Conservation (phyloP, 768 basidiomycete genomes). For the Sistotremastrum niveocremeum region DNA sequence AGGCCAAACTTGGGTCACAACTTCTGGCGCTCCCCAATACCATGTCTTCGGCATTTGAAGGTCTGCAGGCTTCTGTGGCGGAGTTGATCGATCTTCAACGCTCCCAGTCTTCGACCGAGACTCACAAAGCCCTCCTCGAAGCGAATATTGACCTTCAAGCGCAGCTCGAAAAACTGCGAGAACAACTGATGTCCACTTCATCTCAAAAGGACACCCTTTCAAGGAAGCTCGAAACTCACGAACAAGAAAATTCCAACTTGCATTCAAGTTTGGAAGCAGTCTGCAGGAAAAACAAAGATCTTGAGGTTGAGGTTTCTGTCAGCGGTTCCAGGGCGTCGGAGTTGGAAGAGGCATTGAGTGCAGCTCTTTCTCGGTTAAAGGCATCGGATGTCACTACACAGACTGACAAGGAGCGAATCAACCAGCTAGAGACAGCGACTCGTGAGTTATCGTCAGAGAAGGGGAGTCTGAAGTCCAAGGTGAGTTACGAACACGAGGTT, state of each 20-base stretch:
- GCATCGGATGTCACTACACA: conserved; percentile 57
- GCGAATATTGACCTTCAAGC: conserved; percentile 56
- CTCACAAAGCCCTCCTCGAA: conserved; percentile 36
- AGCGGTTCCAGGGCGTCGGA: conserved; percentile 41
- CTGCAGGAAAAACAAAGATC: conserved; percentile 26
- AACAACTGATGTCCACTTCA: too few species aligned
- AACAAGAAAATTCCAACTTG: background rate
- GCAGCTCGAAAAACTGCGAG: conserved; percentile 63
- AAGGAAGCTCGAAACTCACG: too few species aligned
- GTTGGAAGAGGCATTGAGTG: conserved; percentile 59
- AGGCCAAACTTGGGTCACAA: too few species aligned
- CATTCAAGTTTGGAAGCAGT: conserved; percentile 41
- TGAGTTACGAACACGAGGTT: conserved; percentile 17
- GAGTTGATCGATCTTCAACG: conserved; percentile 29
- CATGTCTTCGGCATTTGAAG: too few species aligned
- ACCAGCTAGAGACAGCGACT: conserved; percentile 47
- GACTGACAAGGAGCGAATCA: conserved; percentile 43
- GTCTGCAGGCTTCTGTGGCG: too few species aligned
- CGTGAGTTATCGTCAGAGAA: conserved; percentile 44
- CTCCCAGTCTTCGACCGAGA: conserved; percentile 41
- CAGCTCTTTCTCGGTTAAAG: conserved; percentile 59
- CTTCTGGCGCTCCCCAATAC: too few species aligned
- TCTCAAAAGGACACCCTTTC: too few species aligned
- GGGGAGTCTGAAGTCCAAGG: conserved; percentile 44
- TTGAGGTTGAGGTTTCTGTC: conserved; percentile 26